A percentile compares a stretch with the other conserved stretches of the same genome.
Evolutionary conservation across 192 early-diverging fungal species (phyloP).

Genomic region (Spinellus fusiger): DNA sequence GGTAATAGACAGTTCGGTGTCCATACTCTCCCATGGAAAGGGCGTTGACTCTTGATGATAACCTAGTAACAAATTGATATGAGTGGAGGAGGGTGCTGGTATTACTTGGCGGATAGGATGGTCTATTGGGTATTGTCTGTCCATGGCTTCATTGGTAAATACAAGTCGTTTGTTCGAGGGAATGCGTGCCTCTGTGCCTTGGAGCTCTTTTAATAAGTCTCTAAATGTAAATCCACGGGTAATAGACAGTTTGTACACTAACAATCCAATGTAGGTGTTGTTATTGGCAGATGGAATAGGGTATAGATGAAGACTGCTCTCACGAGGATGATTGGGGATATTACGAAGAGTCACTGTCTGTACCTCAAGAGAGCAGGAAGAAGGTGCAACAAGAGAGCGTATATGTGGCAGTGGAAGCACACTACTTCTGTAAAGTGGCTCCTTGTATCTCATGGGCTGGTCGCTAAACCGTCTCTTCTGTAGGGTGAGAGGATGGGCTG

Average conservation of each 20-base stretch:
- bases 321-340: background rate
- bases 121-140: slow-evolving; percentile 17
- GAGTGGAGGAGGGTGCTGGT: background rate
- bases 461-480: too few species aligned
- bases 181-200: background rate
- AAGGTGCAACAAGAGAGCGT: too few species aligned
- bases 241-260: slow-evolving; percentile 17
- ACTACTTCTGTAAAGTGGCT: too few species aligned
- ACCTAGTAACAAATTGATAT: background rate
- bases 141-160: slow-evolving; percentile 12
- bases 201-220: slow-evolving; percentile 6
- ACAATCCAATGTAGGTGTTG: background rate
- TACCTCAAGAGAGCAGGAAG: background rate
- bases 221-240: slow-evolving; percentile 16
- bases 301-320: background rate
- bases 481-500: too few species aligned
- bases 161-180: slow-evolving; percentile 18
- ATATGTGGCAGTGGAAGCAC: too few species aligned
- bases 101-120: background rate
- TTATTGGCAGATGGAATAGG: background rate
- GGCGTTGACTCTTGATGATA: background rate
- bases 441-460: too few species aligned
- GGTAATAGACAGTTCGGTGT: too few species aligned
- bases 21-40: background rate
- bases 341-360: background rate